phyloP scores from a whole-genome alignment of 2,329 filamentous ascomycete genomes.

The Gliomastix tumulicola region DNA sequence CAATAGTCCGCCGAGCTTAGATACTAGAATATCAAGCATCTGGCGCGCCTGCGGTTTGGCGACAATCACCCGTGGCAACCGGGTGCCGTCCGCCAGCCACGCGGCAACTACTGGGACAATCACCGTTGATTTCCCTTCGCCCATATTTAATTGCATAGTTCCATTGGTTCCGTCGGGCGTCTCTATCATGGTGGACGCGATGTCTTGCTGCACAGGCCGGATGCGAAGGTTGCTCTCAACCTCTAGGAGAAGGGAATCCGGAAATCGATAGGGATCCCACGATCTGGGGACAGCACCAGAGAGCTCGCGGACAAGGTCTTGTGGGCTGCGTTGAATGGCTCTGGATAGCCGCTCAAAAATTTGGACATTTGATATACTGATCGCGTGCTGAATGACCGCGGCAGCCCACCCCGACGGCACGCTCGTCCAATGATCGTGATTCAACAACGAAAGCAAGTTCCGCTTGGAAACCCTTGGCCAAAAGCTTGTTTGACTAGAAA shows the following conservation, averaged over 20 bases:
- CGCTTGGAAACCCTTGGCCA: no score
- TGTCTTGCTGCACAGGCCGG: constrained; percentile 48
- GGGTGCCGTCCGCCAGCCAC: constrained; percentile 39
- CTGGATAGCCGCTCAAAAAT: no score
- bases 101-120: constrained; percentile 59
- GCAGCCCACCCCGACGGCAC: no score
- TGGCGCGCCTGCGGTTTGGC: constrained; percentile 55
- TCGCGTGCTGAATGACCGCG: no score
- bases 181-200: constrained; percentile 50
- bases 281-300: constrained; percentile 44
- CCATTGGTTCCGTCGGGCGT: constrained; percentile 34
- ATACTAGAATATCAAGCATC: constrained; percentile 48
- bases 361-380: no score
- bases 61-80: constrained; percentile 51
- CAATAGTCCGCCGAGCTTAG: constrained; percentile 48
- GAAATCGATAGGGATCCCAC: constrained; percentile 43
- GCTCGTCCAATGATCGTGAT: no score
- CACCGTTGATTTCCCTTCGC: constrained; percentile 62
- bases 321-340: no score
- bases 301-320: constrained; percentile 32
- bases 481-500: no score
- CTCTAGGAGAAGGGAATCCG: constrained; percentile 59
- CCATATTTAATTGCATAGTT: constrained; percentile 65
- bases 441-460: no score
- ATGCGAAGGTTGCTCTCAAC: constrained; percentile 57